phyloP scores from a whole-genome alignment of 2,329 filamentous ascomycete species.

The Cladosporium sp. region DNA sequence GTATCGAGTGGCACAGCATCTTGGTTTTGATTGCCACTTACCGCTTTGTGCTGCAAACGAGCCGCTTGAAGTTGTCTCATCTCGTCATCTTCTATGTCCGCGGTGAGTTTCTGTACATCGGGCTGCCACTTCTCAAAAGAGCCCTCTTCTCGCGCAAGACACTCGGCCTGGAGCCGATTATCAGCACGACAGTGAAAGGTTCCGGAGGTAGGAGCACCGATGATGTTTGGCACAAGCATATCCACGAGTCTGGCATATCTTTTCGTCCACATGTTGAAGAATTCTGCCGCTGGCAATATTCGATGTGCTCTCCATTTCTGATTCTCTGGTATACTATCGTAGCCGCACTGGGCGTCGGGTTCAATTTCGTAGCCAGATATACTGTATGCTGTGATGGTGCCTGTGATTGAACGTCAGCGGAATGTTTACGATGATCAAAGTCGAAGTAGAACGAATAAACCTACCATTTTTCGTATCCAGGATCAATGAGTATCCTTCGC shows the following conservation, averaged over 20 bases:
- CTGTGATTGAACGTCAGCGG: neutral
- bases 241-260: slow-evolving; percentile 3
- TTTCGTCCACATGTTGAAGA: slow-evolving; percentile 46
- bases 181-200: neutral
- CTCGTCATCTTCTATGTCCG: neutral
- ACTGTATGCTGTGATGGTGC: slow-evolving; percentile 2
- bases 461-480: neutral
- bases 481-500: slow-evolving; percentile 4
- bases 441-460: no score
- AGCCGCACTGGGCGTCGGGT: neutral
- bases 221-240: slow-evolving; percentile 1
- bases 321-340: neutral
- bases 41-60: neutral
- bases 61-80: neutral
- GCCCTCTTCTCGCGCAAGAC: neutral
- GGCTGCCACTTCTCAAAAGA: neutral
- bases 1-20: no score
- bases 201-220: neutral
- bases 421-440: neutral
- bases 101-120: neutral
- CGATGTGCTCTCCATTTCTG: slow-evolving; percentile 1
- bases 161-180: neutral
- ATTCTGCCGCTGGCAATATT: slow-evolving; percentile 35
- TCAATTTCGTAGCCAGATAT: neutral
- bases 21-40: neutral